Base-by-base conservation (phyloP, 805 yeast species). In the Kazachstania psychrophila region DNA sequence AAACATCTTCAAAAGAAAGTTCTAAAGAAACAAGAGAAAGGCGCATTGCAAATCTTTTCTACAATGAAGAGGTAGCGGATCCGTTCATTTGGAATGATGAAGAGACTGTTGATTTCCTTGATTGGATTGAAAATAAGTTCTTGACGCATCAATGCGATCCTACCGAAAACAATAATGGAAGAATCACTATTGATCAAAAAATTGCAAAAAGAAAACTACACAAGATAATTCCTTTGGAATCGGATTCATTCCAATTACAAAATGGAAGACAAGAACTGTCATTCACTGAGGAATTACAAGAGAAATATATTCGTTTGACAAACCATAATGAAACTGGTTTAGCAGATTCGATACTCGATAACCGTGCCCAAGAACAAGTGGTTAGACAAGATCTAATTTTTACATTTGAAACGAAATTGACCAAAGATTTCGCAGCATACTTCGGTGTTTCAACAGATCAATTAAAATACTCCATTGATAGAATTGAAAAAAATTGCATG, bases 121-220 rank as follows among this genome's bases (percentile, higher is more conserved):
- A 48, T 17, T 58, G 62, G 62, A 31, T 56, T 10, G 55, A 58
- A 28, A 27, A 42, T 7, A 34, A 41, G 12, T 49, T 52, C 32
- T 37, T 56, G 18, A 42, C 49, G 1, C 27, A 35, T 10, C 49
- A 48, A 28, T 29, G 18, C 14, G 19, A 23, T 18, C 25, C 11
- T 19, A n/a, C 25, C 8, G 23, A 34, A 12, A 31, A 34, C 10
- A 12, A 16, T 6, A 33, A 47, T 13, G 30, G 32, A 8, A 39
- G 33, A 15, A 30, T 44, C 16, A 43, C 47, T 4, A 45, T 58
- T 23, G 63, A 58, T 40, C 49, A 54, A 30, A 49, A 38, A 28
- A 58, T 58, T 35, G 60, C 58, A 14, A 43, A 39, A 26, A 47
- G 55, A 33, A 54, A 52, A 39, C 43, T 58, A 20, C 41, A 51